A percentile compares a stretch with the other conserved stretches of the same genome.
Conservation (phyloP, 2,329 filamentous ascomycete species). For the Cyphellophora europaea region DNA sequence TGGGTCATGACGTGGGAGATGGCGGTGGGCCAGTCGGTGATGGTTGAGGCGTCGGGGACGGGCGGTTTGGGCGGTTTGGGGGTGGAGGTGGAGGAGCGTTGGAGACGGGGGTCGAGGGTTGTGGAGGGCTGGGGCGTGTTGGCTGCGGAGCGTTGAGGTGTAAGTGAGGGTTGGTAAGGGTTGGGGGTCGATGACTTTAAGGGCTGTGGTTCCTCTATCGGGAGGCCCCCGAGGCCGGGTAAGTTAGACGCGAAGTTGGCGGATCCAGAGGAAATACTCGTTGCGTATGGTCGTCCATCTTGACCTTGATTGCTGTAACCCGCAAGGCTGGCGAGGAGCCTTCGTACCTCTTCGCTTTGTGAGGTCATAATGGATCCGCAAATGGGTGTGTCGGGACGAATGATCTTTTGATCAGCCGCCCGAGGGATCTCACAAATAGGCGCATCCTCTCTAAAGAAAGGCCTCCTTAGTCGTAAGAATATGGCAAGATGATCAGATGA, state of each 20-base stretch:
- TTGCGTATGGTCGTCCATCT: neutral
- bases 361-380: neutral
- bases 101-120: slow-evolving; percentile 3
- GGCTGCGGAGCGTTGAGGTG: neutral
- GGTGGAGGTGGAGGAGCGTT: no score
- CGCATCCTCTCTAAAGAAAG: no score
- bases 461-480: no score
- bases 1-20: slow-evolving; percentile 42
- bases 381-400: no score
- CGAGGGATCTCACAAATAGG: no score
- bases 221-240: neutral
- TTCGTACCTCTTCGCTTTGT: neutral
- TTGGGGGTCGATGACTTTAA: slow-evolving; percentile 3
- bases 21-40: slow-evolving; percentile 43
- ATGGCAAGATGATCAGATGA: no score
- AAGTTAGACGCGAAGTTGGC: neutral
- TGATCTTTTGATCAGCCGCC: no score
- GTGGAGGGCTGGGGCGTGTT: slow-evolving; percentile 3
- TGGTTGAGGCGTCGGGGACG: slow-evolving; percentile 32
- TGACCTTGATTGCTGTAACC: neutral
- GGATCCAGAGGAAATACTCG: neutral
- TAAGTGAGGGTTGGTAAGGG: slow-evolving; percentile 1
- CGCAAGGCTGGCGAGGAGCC: neutral
- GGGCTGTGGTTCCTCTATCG: slow-evolving; percentile 3
- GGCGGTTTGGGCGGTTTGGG: no score